Evolutionary conservation across 176 grass and related monocot genomes (phyloP), one percentile per base, ranked within the genome.

Genomic region (Triticum turgidum): DNA sequence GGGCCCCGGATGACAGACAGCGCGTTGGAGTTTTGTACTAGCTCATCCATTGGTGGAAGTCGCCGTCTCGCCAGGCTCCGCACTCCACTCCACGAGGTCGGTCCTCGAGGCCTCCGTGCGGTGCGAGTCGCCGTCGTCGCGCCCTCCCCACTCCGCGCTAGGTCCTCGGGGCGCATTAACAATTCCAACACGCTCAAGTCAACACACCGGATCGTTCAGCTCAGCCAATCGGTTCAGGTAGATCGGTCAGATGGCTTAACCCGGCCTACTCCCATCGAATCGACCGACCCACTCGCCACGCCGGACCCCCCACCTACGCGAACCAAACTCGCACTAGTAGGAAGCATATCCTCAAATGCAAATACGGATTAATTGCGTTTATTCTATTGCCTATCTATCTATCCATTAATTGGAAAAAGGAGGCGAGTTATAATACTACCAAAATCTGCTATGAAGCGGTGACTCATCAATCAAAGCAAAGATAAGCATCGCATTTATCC

Each of bases 161-260:
- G 51, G 42, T 29, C 42, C 24, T 75, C 72, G 72, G 25, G 88
- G 63, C 63, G 37, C 63, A 77, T 82, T 82, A 86, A 90, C 70
- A 9, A 11, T 4, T 7, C 2, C 15, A 2, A 56, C 6, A 12
- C 7, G 17, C 44, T 51, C 3, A 51, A 30, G 72, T 85, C 87
- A 85, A 85, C 42, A 85, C 32, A 21, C 81, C 54, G 56, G 81
- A 18, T 47, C 13, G 33, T 2, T 67, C 45, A 64, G 38, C 7
- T 38, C 51, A 54, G 15, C 51, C 51, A 41, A 52, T 76, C 73
- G 13, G 30, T 42, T 27, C 37, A 80, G 78, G 51, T 22, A 15
- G 74, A 69, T 76, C 45, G 42, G 29, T 67, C 61, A 24, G 56
- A 2, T 65, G 78, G 67, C 54, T 61, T 18, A 15, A 37, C 34